These are phyloP conservation scores for Corymbia calophylla DNA, from an alignment of 441 rosid species.

Conservation along the genomic window DNA sequence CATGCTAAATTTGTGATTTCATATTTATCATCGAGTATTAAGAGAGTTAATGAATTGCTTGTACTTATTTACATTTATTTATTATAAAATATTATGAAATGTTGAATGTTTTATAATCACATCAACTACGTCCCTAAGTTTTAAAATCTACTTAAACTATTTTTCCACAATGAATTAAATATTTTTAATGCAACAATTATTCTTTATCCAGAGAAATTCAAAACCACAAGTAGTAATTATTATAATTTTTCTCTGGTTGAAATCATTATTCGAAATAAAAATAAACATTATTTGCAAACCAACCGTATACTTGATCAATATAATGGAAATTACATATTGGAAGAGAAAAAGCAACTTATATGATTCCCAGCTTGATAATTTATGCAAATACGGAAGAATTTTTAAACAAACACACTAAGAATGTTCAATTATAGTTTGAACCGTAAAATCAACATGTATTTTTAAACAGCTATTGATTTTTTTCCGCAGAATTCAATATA, in stretches of 20 bases:
- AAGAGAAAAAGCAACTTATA: not conserved
- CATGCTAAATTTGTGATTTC: not conserved
- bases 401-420: not conserved
- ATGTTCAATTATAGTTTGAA: not conserved
- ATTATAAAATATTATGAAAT: not conserved
- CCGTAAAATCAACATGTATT: not conserved
- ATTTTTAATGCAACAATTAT: not conserved
- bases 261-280: not conserved
- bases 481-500: not conserved
- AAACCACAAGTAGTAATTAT: not conserved
- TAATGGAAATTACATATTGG: not conserved
- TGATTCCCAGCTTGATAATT: not conserved
- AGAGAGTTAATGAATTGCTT: not conserved
- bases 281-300: not conserved
- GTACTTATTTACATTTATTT: not conserved
- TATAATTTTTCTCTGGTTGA: not conserved
- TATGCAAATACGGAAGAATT: not conserved
- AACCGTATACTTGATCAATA: not conserved
- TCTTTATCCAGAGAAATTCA: not conserved
- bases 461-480: not conserved
- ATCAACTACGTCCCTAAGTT: not conserved
- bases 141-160: not conserved
- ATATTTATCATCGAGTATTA: not conserved
- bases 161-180: not conserved
- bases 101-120: not conserved